phyloP scores from a whole-genome alignment of 2,329 filamentous ascomycete species.

The Trichoderma sp. region DNA sequence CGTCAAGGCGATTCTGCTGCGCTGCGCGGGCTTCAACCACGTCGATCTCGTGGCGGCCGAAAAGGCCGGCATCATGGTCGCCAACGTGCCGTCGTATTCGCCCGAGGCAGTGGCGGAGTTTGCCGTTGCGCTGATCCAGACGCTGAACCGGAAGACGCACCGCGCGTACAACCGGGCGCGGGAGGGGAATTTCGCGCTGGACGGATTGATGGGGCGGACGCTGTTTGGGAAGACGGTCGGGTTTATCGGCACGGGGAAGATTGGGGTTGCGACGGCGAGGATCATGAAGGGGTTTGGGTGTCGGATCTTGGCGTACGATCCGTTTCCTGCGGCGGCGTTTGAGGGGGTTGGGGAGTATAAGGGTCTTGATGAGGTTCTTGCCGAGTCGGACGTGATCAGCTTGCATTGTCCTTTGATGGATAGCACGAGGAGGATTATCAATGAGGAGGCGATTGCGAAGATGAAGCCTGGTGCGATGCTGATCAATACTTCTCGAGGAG shows the following conservation, averaged over 20 bases:
- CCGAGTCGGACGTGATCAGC: constrained; percentile 60
- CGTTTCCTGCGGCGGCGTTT: constrained; percentile 53
- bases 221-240: constrained; percentile 67
- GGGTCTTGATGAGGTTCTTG: constrained; percentile 56
- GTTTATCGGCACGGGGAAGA: constrained; percentile 64
- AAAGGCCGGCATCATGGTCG: constrained; percentile 58
- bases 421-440: constrained; percentile 62
- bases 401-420: constrained; percentile 67
- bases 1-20: constrained; percentile 61
- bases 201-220: constrained; percentile 63
- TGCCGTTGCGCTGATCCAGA: constrained; percentile 66
- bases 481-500: constrained; percentile 69
- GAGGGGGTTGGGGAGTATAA: constrained; percentile 52
- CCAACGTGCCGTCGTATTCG: constrained; percentile 68
- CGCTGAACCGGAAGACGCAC: constrained; percentile 67
- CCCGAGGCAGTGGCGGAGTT: constrained; percentile 72
- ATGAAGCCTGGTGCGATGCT: constrained; percentile 64
- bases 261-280: constrained; percentile 61
- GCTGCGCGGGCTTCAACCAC: constrained; percentile 70
- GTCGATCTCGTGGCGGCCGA: constrained; percentile 61
- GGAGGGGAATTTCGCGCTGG: constrained; percentile 67
- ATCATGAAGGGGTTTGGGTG: constrained; percentile 69
- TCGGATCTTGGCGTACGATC: constrained; percentile 61
- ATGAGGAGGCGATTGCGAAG: constrained; percentile 49
- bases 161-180: constrained; percentile 68